Evolutionary conservation across 139 green algal genomes (phyloP).

Genomic region (Ettlia oleoabundans): DNA sequence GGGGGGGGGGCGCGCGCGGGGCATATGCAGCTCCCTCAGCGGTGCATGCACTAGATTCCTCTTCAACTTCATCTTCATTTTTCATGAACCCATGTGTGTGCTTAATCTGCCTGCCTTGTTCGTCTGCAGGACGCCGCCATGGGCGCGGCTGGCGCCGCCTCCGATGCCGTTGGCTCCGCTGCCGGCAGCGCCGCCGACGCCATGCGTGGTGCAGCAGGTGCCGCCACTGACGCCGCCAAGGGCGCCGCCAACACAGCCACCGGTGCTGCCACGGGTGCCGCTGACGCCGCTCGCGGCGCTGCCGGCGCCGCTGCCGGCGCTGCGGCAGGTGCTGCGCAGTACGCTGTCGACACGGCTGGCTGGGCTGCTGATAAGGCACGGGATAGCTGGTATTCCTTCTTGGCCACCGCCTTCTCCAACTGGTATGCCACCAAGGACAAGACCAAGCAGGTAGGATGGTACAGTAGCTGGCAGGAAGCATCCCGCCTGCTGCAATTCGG

Average conservation of each 20-base stretch:
- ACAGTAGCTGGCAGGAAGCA: too few species aligned
- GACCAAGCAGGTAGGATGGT: conserved; percentile 18
- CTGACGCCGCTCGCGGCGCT: background rate
- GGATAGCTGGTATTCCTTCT: background rate
- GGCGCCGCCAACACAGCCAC: background rate
- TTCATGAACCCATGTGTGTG: too few species aligned
- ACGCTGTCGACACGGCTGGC: background rate
- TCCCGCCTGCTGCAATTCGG: too few species aligned
- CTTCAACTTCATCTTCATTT: too few species aligned
- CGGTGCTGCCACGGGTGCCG: background rate
- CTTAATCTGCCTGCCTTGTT: too few species aligned
- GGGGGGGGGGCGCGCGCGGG: too few species aligned
- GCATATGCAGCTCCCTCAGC: too few species aligned
- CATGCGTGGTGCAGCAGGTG: background rate
- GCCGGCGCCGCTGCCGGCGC: background rate
- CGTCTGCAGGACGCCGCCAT: too few species aligned
- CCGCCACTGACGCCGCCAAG: background rate
- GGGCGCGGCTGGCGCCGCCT: background rate
- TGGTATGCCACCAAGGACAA: conserved; percentile 23
- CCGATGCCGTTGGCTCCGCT: background rate
- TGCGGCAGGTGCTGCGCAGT: background rate
- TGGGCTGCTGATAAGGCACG: conserved; percentile 17
- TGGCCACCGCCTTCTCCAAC: background rate
- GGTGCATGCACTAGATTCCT: too few species aligned
- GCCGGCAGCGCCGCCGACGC: too few species aligned